Base-by-base conservation (phyloP, 768 basidiomycete species). In the Calocera viscosa region DNA sequence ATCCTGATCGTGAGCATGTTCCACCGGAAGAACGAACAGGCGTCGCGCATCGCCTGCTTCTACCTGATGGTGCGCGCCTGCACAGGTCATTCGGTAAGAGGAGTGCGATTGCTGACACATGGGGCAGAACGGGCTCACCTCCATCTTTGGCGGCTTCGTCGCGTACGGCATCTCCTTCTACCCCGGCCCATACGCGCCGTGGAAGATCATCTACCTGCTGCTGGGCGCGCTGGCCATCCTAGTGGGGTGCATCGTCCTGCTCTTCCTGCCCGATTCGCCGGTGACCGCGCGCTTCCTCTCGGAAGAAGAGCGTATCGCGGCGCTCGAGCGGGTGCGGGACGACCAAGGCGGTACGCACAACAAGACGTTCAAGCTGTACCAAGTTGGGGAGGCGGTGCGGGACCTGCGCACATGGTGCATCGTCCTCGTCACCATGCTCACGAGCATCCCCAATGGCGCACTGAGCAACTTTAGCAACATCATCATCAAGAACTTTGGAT, bases 21-120 rank as follows among this genome's bases (percentile, higher is more conserved):
- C 71, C 87, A 86, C 76, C 84, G 82, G 78, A 86, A 86, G 74
- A 77, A 84, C 64, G 86, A 86, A 70, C 85, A 86, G 67, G 80
- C 83, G 0, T 79, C 76, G 17, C 80, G 85, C 10, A 82, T 87
- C 19, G 81, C 83, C 2, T 85, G 82, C 80, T 87, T 87, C 74
- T 87, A 87, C 73, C 84, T 33, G 80, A n/a, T n/a, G n/a, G n/a
- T n/a, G n/a, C n/a, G n/a, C n/a, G n/a, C n/a, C n/a, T n/a, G n/a
- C n/a, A n/a, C n/a, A n/a, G n/a, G n/a, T n/a, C n/a, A n/a, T n/a
- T n/a, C n/a, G n/a, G n/a, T n/a, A n/a, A n/a, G n/a, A n/a, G n/a
- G n/a, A n/a, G n/a, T n/a, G n/a, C n/a, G n/a, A n/a, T n/a, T n/a
- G n/a, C n/a, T n/a, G n/a, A n/a, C n/a, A n/a, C n/a, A n/a, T n/a